Evolutionary conservation across 2,329 filamentous ascomycete genomes (phyloP), one percentile per base, ranked within the genome.

Genomic region (Pseudogymnoascus sp.): DNA sequence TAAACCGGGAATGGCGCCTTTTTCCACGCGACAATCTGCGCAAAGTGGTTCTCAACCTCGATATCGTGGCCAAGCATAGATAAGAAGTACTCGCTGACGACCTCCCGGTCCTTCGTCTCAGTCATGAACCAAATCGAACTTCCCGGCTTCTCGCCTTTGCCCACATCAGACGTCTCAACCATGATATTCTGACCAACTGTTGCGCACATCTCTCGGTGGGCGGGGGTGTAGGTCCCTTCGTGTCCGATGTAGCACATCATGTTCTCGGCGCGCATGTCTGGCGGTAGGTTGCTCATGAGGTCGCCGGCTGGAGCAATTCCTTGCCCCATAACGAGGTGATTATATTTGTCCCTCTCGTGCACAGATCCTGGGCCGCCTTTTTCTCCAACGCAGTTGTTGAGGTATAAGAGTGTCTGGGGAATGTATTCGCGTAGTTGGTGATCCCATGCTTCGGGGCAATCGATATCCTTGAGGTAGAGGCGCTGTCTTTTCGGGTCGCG

Each of bases 91-190:
- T 97, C 93, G 0, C 91, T 87, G 2, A 97, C 91, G 3, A 93
- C 81, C 64, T 92, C 87, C 1, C 94, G 86, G 69, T 99, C 94
- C 68, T 94, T 95, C 35, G 87, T 91, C 72, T 97, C 91, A 0
- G 94, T 97, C 94, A 99, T 97, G 71, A 97, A 96, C 94, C 94
- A 99, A 37, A 99, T 84, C 0, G 94, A 97, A 60, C 90, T 96
- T 1, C 94, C 94, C 1, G 88, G 83, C 65, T 86, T 89, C 70
- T 94, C 90, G 4, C 88, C 90, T 58, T 88, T 79, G 60, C 87
- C 83, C 16, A 82, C 77, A 2, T 84, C 77, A 1, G 93, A 97
- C 2, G 91, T 86, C 66, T 97, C 91, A 1, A 99, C 91, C 94
- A 99, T 97, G 67, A 99, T 93, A 70, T 99, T 99, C 67, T 99